Base-by-base conservation (phyloP, 345 rosid genomes). In the Eucalyptus cloeziana region DNA sequence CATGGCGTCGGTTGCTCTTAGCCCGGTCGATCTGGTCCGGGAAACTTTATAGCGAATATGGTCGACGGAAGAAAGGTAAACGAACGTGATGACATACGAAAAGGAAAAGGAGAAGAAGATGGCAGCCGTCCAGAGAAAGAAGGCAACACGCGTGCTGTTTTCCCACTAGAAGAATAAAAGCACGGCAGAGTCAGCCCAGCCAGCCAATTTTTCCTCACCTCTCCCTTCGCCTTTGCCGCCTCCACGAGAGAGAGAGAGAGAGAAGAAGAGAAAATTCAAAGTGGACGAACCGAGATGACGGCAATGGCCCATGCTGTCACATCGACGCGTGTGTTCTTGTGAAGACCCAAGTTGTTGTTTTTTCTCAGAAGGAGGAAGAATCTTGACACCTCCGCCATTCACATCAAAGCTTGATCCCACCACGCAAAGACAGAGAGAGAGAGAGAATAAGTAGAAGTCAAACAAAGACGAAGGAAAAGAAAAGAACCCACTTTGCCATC, bases 361-460 rank as follows among this genome's bases (percentile, higher is more conserved):
- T 6, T 76, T 76, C 47, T 40, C 30, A 6, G 83, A 1, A 11
- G 85, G 85, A 22, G 43, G 83, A 40, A 76, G 85, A 76, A 76
- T 76, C 47, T 76, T 40, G 85, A 11, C 85, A 21, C 85, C 85
- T 76, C 47, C 47, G 47, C 85, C 85, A 21, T 40, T 76, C 85
- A 76, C 14, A 43, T 52, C 58, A 76, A 76, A 40, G 7, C 85
- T 21, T 22, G 12, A 40, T 10, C 25, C 85, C 85, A 22, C 85
- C 85, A 76, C 85, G 47, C 47, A 40, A 40, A 21, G 47, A 11
- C 24, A 16, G 11, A 12, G 62, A 19, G 25, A 51, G 56, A 11
- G 16, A 31, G 62, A 56, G 45, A 86, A 50, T 50, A 86, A 86
- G 87, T 86, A 51, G 62, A 33, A 86, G 87, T 86, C 87, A 86